These are phyloP conservation scores for Macrocybe gigantea DNA, from an alignment of 768 basidiomycete genomes.

Conservation along the genomic window DNA sequence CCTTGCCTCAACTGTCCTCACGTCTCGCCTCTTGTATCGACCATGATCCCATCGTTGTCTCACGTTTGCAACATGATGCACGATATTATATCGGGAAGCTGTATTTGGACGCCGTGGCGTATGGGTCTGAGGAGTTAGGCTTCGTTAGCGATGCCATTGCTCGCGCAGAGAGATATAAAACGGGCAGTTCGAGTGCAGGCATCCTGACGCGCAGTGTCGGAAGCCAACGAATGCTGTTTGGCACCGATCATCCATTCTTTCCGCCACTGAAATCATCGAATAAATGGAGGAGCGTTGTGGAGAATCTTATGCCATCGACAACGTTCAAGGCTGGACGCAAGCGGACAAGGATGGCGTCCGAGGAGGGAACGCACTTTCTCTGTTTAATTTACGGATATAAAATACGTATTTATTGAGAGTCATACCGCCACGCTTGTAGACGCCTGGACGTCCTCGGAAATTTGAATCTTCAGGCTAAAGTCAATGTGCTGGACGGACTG, in stretches of 20 bases:
- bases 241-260: conserved; percentile 90
- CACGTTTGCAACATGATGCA: conserved; percentile 73
- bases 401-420: conserved; percentile 1
- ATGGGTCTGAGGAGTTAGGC: conserved; percentile 79
- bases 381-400: conserved; percentile 50
- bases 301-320: conserved; percentile 77
- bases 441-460: conserved; percentile 29
- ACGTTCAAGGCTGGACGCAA: conserved; percentile 54
- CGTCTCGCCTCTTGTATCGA: conserved; percentile 80
- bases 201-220: conserved; percentile 37
- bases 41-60: conserved; percentile 78
- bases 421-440: neutral
- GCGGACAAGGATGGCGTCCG: conserved; percentile 59
- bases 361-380: conserved; percentile 64
- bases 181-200: conserved; percentile 22
- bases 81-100: conserved; percentile 78
- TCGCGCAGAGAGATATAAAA: conserved; percentile 47
- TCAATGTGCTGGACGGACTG: conserved; percentile 93
- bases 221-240: conserved; percentile 65
- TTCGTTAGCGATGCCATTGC: conserved; percentile 70
- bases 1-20: conserved; percentile 78
- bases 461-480: conserved; percentile 94
- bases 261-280: conserved; percentile 64
- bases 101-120: conserved; percentile 84
- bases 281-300: conserved; percentile 82